phyloP scores from a whole-genome alignment of 2,329 filamentous ascomycete species.

The Magnaporthales sp. region DNA sequence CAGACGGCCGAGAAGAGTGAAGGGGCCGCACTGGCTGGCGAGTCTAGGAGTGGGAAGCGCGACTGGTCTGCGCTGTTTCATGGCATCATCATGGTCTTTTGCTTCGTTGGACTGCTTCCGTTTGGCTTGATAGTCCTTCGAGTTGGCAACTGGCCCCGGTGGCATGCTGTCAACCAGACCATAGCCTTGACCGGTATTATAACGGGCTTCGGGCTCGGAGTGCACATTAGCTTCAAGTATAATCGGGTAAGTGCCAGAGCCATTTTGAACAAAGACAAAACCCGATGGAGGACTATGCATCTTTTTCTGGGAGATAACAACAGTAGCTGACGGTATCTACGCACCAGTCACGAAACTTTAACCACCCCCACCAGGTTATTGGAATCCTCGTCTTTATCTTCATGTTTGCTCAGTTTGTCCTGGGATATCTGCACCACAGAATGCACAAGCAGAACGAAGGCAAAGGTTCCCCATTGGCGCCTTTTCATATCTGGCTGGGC shows the following conservation, averaged over 20 bases:
- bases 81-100: conserved; percentile 44
- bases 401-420: conserved; percentile 40
- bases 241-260: conserved; percentile 37
- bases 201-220: conserved; percentile 40
- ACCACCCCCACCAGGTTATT: conserved; percentile 47
- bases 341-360: conserved; percentile 40
- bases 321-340: background rate
- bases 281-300: background rate
- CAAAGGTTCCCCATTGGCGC: conserved; percentile 24
- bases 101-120: conserved; percentile 47
- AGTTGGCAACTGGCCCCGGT: conserved; percentile 39
- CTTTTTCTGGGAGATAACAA: background rate
- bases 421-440: conserved; percentile 48
- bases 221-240: conserved; percentile 43
- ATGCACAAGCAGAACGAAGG: conserved; percentile 42
- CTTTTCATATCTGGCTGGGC: conserved; percentile 48
- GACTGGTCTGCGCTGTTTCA: conserved; percentile 35
- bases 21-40: conserved; percentile 22
- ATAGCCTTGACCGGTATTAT: conserved; percentile 39
- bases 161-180: conserved; percentile 46
- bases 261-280: background rate
- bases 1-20: conserved; percentile 20
- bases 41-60: conserved; percentile 15
- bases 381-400: conserved; percentile 45
- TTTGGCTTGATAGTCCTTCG: conserved; percentile 45